These are phyloP conservation scores for Zymoseptoria tritici DNA, from an alignment of 2,329 filamentous ascomycete species.

Conservation along the genomic window DNA sequence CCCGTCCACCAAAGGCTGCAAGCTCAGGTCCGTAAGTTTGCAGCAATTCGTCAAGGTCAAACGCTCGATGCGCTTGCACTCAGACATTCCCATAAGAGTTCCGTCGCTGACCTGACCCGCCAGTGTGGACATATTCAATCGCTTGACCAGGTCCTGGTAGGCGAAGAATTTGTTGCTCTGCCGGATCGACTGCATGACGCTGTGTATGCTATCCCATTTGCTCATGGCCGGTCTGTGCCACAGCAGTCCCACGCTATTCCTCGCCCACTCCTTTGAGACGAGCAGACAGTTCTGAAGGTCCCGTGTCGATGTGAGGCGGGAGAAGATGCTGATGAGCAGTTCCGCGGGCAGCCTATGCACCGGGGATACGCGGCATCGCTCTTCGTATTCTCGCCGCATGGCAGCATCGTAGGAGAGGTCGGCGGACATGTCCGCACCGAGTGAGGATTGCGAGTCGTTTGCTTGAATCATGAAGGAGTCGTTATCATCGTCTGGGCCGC, in stretches of 20 bases:
- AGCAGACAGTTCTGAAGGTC: conserved; percentile 86
- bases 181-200: conserved; percentile 71
- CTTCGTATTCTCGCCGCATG: conserved; percentile 47
- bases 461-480: conserved; percentile 77
- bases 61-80: conserved; percentile 86
- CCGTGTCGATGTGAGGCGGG: conserved; percentile 62
- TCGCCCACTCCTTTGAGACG: conserved; percentile 88
- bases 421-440: conserved; percentile 59
- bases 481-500: conserved; percentile 80
- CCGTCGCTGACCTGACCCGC: conserved; percentile 76
- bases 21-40: conserved; percentile 72
- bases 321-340: conserved; percentile 87
- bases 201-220: conserved; percentile 72
- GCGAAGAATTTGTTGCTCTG: conserved; percentile 71
- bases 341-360: conserved; percentile 84
- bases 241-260: conserved; percentile 83
- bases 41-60: conserved; percentile 87
- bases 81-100: conserved; percentile 70
- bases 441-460: conserved; percentile 89
- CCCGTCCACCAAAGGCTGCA: conserved; percentile 69
- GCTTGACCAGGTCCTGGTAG: conserved; percentile 84
- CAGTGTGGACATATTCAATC: conserved; percentile 79
- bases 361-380: conserved; percentile 64
- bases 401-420: conserved; percentile 59
- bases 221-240: conserved; percentile 93